phyloP scores from a whole-genome alignment of 2,329 filamentous ascomycete genomes.

The Lachnellula hyalina region DNA sequence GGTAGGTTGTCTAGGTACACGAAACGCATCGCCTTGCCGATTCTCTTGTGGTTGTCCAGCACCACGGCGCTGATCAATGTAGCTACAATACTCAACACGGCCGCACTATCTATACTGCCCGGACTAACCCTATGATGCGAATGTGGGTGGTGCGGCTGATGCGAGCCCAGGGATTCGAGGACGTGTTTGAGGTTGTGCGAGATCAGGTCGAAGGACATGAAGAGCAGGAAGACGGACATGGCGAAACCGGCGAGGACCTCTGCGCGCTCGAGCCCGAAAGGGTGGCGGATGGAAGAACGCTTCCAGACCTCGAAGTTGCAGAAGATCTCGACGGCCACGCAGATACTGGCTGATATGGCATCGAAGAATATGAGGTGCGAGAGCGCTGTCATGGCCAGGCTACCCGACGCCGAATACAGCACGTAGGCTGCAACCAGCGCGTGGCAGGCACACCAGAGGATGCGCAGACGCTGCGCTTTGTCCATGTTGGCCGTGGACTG shows the following conservation, averaged over 20 bases:
- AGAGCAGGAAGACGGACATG: conserved; percentile 92
- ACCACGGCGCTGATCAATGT: conserved; percentile 84
- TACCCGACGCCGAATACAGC: conserved; percentile 79
- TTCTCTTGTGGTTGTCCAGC: conserved; percentile 84
- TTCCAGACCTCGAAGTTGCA: conserved; percentile 98
- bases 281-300: conserved; percentile 84
- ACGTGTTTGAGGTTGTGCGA: conserved; percentile 91
- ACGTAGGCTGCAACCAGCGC: conserved; percentile 77
- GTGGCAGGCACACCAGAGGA: conserved; percentile 89
- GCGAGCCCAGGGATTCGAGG: conserved; percentile 66
- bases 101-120: conserved; percentile 76
- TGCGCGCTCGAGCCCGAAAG: conserved; percentile 85
- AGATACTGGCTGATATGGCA: conserved; percentile 84
- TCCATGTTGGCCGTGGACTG: conserved; percentile 65
- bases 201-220: conserved; percentile 93
- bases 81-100: conserved; percentile 72
- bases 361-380: conserved; percentile 95
- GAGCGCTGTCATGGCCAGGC: conserved; percentile 83
- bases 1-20: conserved; percentile 77
- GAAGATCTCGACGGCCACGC: conserved; percentile 86
- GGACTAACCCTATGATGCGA: conserved; percentile 62
- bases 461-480: conserved; percentile 72
- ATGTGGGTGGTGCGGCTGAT: conserved; percentile 68
- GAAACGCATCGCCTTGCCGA: conserved; percentile 86
- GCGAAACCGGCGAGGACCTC: conserved; percentile 95